Base-by-base conservation (phyloP, 306 rosid genomes). In the Begonia loranthoides region DNA sequence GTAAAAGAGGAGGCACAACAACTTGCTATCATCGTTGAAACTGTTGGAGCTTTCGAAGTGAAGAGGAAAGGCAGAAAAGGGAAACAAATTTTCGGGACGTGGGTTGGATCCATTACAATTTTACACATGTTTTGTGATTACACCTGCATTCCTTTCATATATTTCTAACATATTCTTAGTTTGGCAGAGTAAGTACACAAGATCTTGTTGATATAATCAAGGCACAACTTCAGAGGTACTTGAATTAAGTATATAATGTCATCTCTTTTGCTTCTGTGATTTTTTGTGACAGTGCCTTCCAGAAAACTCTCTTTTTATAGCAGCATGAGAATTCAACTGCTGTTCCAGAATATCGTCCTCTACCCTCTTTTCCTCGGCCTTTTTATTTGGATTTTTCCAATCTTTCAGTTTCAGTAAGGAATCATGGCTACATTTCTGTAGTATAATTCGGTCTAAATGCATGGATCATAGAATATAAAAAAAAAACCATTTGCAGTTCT, bases 41-140 rank as follows among this genome's bases (percentile, higher is more conserved):
- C 99, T 47, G 87, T 78, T 57, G 99, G 95, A 63, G 82, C 81
- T 72, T 86, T 90, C 70, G 82, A 82, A 79, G 99, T 90, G 66
- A 90, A 75, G 75, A 94, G 99, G 57, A 90, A 82, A 78, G 99
- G 94, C 56, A 94, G 95, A 59, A 90, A 86, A 68, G 99, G 99
- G 64, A 86, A 86, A 68, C 94, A 72, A 66, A 90, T 90, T 41
- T 90, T 86, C 47, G 99, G 99, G 71, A 82, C 76, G 96, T 83
- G 36, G 64, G 67, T 53, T 19, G 39, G 49, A 59, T 43, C 33
- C 44, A 41, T 38, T 50, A 52, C 68, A 36, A 50, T 36, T n/a
- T 55, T 12, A 21, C 9, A 7, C 36, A 28, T 28, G 4, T 28
- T 1, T 7, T 19, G 41, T 16, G 40, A 15, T 65, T 13, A 9